phyloP scores from a whole-genome alignment of 306 rosid species.

The Casuarina equisetifolia region DNA sequence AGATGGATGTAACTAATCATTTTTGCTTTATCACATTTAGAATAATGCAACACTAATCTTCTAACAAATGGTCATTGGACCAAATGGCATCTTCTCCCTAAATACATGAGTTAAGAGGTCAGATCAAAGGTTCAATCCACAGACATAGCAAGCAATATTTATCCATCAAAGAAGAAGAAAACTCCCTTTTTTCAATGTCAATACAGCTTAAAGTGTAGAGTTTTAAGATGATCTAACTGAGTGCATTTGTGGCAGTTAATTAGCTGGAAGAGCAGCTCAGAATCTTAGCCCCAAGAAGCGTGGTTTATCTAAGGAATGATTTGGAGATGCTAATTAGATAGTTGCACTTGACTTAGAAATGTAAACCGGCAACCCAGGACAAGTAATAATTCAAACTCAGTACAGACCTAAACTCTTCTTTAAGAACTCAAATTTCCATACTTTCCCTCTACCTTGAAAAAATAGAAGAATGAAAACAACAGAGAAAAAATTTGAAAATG shows the following conservation, averaged over 20 bases:
- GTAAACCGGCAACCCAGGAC: background rate
- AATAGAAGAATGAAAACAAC: constrained; percentile 17
- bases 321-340: background rate
- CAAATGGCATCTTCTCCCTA: background rate
- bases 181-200: too few species aligned
- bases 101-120: background rate
- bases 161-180: too few species aligned
- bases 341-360: background rate
- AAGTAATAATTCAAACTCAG: background rate
- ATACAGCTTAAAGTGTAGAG: background rate
- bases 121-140: background rate
- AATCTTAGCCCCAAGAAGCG: background rate
- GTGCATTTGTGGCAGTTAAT: background rate
- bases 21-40: background rate
- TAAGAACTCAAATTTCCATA: background rate
- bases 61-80: background rate
- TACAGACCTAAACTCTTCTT: background rate
- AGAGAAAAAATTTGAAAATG: constrained; percentile 4
- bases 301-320: background rate
- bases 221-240: background rate
- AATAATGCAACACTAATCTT: background rate
- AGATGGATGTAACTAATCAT: background rate
- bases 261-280: background rate
- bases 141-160: background rate
- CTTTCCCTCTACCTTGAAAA: constrained; percentile 12